These are phyloP conservation scores for Anthoceros angustus DNA, from an alignment of 225 moss, liverwort and hornwort species.

Conservation along the genomic window DNA sequence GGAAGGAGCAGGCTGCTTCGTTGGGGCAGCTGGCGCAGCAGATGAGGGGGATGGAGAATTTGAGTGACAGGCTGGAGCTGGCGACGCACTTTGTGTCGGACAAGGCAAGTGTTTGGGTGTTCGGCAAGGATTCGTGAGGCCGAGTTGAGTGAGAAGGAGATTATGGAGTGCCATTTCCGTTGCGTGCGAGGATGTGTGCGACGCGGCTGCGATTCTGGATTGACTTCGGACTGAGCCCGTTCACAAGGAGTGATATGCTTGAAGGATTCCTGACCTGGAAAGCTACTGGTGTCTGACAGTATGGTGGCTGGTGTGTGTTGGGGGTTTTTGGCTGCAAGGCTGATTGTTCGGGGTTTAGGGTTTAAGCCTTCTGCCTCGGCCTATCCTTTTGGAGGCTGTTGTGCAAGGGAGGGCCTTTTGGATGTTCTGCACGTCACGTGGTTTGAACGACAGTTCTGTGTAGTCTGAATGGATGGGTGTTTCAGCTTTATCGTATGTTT, in stretches of 20 bases:
- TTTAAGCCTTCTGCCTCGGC: background rate
- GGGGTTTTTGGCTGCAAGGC: background rate
- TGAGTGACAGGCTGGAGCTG: background rate
- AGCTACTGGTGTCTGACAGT: background rate
- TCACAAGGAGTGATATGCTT: no score
- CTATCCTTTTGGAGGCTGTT: background rate
- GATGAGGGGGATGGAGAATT: background rate
- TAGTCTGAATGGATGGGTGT: no score
- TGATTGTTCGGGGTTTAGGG: background rate
- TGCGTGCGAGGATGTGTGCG: background rate
- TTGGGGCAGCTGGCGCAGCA: conserved; percentile 1
- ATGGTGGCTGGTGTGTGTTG: background rate
- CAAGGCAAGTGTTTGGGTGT: conserved; percentile 2
- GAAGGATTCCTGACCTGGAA: no score
- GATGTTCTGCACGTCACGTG: no score
- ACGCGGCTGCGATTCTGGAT: no score
- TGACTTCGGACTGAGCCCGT: no score
- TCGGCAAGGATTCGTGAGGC: background rate
- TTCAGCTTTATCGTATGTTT: background rate
- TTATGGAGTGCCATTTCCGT: background rate
- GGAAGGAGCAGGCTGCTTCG: background rate
- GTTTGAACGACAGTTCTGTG: no score
- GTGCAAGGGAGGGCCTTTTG: background rate
- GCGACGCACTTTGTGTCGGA: background rate
- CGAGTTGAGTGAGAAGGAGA: background rate